A percentile compares a stretch with the other conserved stretches of the same genome.
Conservation (phyloP, 257 asterid species). For the Nicotiana benthamiana region DNA sequence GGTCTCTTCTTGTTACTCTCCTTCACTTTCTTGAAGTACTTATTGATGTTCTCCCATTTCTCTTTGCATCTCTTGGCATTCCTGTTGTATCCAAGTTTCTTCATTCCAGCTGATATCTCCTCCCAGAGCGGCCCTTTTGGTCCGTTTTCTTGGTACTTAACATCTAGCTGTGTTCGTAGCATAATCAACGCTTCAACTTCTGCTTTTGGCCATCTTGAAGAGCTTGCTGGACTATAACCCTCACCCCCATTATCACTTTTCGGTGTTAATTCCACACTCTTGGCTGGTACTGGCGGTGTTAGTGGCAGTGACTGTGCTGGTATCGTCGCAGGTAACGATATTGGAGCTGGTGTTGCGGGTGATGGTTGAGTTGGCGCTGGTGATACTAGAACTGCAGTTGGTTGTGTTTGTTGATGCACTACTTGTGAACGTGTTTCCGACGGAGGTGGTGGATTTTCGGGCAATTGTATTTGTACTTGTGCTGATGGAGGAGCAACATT, state of each 20-base stretch:
- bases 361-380: background rate
- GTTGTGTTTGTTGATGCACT: background rate
- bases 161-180: slow-evolving; percentile 58
- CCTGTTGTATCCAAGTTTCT: slow-evolving; percentile 57
- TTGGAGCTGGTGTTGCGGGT: background rate
- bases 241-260: slow-evolving; percentile 37
- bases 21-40: slow-evolving; percentile 89
- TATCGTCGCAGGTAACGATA: background rate
- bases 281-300: slow-evolving; percentile 1
- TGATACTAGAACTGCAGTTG: background rate
- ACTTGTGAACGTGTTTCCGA: slow-evolving; percentile 8
- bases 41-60: slow-evolving; percentile 98
- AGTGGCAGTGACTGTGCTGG: slow-evolving; percentile 5
- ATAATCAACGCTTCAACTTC: slow-evolving; percentile 73
- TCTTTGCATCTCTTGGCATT: slow-evolving; percentile 89
- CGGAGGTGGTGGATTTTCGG: slow-evolving; percentile 10
- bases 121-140: slow-evolving; percentile 97
- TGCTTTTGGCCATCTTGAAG: slow-evolving; percentile 90
- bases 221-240: slow-evolving; percentile 23
- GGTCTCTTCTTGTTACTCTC: slow-evolving; percentile 76
- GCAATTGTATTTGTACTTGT: slow-evolving; percentile 14
- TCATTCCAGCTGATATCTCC: slow-evolving; percentile 74
- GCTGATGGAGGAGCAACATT: slow-evolving; percentile 1
- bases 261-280: slow-evolving; percentile 5
- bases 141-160: slow-evolving; percentile 74